Conservation (phyloP, 169 alveolate species). For the Plasmodium malariae region DNA sequence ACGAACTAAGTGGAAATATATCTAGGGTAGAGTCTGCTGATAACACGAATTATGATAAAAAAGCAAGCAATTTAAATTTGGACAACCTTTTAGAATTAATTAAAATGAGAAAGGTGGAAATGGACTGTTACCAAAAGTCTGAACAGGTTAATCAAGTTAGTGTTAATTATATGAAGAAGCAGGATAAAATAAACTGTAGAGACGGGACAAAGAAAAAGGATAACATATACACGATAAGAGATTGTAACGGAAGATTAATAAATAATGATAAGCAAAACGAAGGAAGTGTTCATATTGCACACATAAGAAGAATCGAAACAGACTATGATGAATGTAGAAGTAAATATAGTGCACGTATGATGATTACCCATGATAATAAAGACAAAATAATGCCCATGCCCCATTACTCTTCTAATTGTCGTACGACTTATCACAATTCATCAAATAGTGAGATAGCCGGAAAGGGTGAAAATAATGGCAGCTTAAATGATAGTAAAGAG, state of each 20-base stretch:
- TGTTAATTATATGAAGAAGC: background rate
- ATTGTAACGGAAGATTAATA: too few relatives aligned
- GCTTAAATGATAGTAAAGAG: background rate
- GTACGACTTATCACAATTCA: background rate
- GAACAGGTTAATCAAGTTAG: background rate
- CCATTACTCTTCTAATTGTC: background rate
- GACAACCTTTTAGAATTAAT: constrained; percentile 17
- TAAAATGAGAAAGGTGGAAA: background rate
- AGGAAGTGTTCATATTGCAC: background rate
- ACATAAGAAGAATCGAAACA: background rate
- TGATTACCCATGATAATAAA: background rate
- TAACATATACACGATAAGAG: background rate
- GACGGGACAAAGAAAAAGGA: background rate
- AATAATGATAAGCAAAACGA: too few relatives aligned
- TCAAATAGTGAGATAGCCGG: background rate
- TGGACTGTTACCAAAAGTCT: background rate
- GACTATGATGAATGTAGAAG: background rate
- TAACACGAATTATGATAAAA: background rate
- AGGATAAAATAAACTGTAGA: background rate
- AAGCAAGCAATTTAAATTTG: constrained; percentile 17
- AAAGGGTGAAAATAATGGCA: background rate
- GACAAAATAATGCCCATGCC: background rate
- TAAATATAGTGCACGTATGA: constrained; percentile 2
- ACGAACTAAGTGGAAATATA: constrained; percentile 1
- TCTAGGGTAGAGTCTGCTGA: background rate